Evolutionary conservation across 176 grass and related monocot genomes (phyloP).

Genomic region (Eragrostis curvula): DNA sequence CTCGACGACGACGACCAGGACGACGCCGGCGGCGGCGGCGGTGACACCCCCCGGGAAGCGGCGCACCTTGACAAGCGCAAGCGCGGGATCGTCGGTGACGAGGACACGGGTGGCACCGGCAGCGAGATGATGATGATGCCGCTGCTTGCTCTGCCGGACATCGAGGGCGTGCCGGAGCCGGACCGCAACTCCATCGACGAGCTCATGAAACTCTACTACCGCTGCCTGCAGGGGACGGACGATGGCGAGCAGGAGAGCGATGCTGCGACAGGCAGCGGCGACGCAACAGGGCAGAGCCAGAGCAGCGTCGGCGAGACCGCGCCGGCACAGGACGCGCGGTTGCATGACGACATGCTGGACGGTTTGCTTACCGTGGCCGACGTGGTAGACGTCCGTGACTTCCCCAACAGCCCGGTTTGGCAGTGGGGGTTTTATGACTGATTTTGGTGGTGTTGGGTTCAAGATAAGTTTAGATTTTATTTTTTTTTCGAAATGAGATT

Average conservation of each 20-base stretch:
- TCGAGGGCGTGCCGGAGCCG: constrained; percentile 26
- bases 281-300: constrained; percentile 10
- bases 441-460: background rate
- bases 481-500: no score
- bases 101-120: no score
- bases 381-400: constrained; percentile 37
- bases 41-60: background rate
- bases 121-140: background rate
- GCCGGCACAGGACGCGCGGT: background rate
- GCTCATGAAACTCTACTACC: constrained; percentile 55
- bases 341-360: constrained; percentile 5
- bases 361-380: constrained; percentile 28
- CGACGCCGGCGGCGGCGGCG: background rate
- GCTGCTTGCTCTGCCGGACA: constrained; percentile 25
- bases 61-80: constrained; percentile 42
- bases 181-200: constrained; percentile 50
- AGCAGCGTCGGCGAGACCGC: background rate
- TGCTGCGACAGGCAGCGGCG: background rate
- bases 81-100: background rate
- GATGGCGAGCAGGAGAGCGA: background rate
- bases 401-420: constrained; percentile 36
- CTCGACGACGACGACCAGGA: constrained; percentile 1
- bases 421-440: constrained; percentile 22
- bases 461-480: background rate
- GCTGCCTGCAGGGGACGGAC: constrained; percentile 42